Base-by-base conservation (phyloP, 257 asterid genomes). In the Asclepias syriaca region DNA sequence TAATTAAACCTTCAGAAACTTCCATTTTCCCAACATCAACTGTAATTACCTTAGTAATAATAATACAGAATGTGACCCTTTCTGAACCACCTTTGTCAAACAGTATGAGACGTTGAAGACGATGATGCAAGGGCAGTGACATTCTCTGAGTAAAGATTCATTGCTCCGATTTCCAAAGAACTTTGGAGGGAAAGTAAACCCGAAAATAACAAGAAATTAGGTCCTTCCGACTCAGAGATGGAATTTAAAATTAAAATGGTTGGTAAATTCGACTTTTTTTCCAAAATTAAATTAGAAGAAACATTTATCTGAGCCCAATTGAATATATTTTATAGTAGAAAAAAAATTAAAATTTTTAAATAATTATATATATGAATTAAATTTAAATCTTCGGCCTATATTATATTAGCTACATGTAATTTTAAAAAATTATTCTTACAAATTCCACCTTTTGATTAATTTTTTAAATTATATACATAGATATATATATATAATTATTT, bases 1-100 rank as follows among this genome's bases (percentile, higher is more conserved):
- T 66, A 56, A 91, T 85, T 49, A 89, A 77, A 81, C 82, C 86
- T 66, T 81, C 85, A 4, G 90, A 84, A 57, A 82, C 77, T 78
- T 87, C 92, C 97, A 94, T 94, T 73, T 74, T 75, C 66, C 53
- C 55, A 50, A 24, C 58, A 15, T 71, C 60, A 39, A 32, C 73
- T 72, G 43, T 13, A 72, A 66, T n/a, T 61, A 7, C 59, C 13
- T 45, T 40, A 71, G 29, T 2, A 22, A 51, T 22, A 22, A 51
- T 22, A 22, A 43, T 22, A 46, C 27, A 66, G n/a, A 66, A 39
- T 45, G 43, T 61, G 45, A 29, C 22, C 45, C 66, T 66, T 43
- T 24, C 0, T 8, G 4, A 69, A 32, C 65, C 73, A 32, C 29
- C 12, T 53, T 29, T 34, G 39, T 32, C 73, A 50, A 69, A 32